A percentile compares a stretch with the other conserved stretches of the same genome.
Evolutionary conservation across 2,329 filamentous ascomycete genomes (phyloP).

Genomic region (Fusarium neocosmosporiellum): DNA sequence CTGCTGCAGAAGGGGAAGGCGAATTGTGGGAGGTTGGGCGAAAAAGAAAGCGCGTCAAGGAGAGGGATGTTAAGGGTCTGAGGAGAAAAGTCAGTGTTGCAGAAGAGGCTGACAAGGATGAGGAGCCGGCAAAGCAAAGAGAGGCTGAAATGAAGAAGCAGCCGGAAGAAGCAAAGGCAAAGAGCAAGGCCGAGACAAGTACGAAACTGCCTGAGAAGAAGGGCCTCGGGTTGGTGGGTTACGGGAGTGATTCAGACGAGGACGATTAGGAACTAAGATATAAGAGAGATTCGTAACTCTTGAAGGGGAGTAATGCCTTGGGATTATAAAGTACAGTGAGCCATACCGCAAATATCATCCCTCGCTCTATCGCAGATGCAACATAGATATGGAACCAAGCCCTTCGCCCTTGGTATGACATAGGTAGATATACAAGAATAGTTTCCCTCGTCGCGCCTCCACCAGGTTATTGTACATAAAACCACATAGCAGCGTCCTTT

Average conservation of each 20-base stretch:
- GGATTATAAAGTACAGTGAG: slow-evolving; percentile 28
- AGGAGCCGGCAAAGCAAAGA: slow-evolving; percentile 23
- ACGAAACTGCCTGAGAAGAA: slow-evolving; percentile 35
- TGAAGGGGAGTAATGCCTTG: slow-evolving; percentile 34
- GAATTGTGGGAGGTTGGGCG: slow-evolving; percentile 51
- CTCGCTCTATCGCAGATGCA: slow-evolving; percentile 35
- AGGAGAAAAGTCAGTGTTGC: slow-evolving; percentile 42
- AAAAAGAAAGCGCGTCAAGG: slow-evolving; percentile 52
- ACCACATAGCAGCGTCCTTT: slow-evolving; percentile 8
- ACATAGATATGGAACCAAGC: slow-evolving; percentile 6
- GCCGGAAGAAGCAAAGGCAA: slow-evolving; percentile 19
- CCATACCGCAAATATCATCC: slow-evolving; percentile 19
- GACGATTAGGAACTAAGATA: slow-evolving; percentile 44
- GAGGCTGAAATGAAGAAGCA: slow-evolving; percentile 20
- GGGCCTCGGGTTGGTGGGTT: slow-evolving; percentile 61
- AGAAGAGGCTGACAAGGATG: slow-evolving; percentile 19
- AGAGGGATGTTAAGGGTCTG: slow-evolving; percentile 51
- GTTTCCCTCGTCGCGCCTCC: slow-evolving; percentile 18
- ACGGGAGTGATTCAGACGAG: slow-evolving; percentile 62
- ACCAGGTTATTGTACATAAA: slow-evolving; percentile 37
- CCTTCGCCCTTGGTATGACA: slow-evolving; percentile 32
- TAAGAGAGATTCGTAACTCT: not conserved
- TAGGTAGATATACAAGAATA: slow-evolving; percentile 34
- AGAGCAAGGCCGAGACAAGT: not conserved
- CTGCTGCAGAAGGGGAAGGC: slow-evolving; percentile 38